Evolutionary conservation across 2,329 filamentous ascomycete genomes (phyloP).

Genomic region (Aspergillus fischeri): DNA sequence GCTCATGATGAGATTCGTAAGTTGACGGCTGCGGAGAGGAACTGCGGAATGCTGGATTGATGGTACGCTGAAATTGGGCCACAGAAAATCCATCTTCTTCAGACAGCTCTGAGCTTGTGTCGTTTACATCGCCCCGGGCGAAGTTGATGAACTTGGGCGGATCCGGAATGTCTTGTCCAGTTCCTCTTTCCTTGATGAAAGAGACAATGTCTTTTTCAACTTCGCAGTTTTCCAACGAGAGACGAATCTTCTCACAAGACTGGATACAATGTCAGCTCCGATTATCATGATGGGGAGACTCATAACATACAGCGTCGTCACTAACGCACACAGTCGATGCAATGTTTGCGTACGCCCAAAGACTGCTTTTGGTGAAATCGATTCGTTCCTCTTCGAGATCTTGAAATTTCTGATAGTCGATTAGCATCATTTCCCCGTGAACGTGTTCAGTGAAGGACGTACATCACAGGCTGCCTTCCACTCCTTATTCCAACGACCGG

Average conservation of each 20-base stretch:
- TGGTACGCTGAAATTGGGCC: conserved; percentile 89
- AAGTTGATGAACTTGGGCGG: conserved; percentile 99
- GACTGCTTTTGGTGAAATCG: conserved; percentile 94
- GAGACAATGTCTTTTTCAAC: conserved; percentile 88
- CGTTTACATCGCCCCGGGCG: conserved; percentile 72
- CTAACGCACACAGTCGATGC: conserved; percentile 96
- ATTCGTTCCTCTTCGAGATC: conserved; percentile 95
- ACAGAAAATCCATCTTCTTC: conserved; percentile 97
- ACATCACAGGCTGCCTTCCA: conserved; percentile 93
- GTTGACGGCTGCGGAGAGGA: conserved; percentile 93
- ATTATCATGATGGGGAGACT: neutral
- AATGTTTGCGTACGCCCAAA: conserved; percentile 98
- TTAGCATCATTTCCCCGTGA: conserved; percentile 17
- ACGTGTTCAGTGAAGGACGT: conserved; percentile 19
- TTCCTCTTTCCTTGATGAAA: conserved; percentile 87
- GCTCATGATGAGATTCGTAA: conserved; percentile 88
- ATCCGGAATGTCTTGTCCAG: conserved; percentile 95
- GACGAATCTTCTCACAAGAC: conserved; percentile 91
- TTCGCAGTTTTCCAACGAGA: conserved; percentile 91
- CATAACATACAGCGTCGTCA: conserved; percentile 66
- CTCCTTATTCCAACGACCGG: conserved; percentile 91
- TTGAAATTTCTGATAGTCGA: conserved; percentile 73
- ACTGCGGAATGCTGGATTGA: conserved; percentile 93
- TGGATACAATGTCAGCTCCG: conserved; percentile 22
- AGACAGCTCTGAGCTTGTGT: conserved; percentile 75